Base-by-base conservation (phyloP, 208 protist genomes). In the Balamuthia mandrillaris region DNA sequence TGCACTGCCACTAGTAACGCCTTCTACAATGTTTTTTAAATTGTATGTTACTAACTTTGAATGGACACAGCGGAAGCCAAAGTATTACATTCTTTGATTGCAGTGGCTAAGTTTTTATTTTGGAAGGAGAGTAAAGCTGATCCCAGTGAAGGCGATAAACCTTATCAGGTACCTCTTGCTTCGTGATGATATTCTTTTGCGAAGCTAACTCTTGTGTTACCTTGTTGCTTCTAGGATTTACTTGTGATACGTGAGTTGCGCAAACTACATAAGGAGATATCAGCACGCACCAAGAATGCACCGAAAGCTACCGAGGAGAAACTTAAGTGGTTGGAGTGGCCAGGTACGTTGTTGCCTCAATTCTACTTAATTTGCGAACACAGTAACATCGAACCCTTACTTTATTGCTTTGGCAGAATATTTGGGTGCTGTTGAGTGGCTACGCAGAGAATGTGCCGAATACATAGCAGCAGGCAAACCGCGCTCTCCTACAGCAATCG, bases 281-380 rank as follows among this genome's bases (percentile, higher is more conserved):
- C 72, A 21, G 52, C 33, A 3, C 45, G 72, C 4, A 49, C 49
- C 35, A 81, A 81, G 24, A 60, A 61, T 18, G 72, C 72, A 3
- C 72, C 72, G 14, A 81, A 81, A 24, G 14, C n/a, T 18, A 3
- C 72, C 45, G 61, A 81, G n/a, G 72, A 81, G 29, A 7, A 39
- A 14, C 47, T 49, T 5, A 81, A 81, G 24, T 81, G 72, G 72
- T 16, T 81, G 6, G 52, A 81, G 29, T 81, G 72, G 72, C 72
- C 72, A 12, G 72, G 72, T 81, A 58, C 10, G 5, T 74, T 6
- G 6, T 60, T 37, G 18, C 33, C 14, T 49, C 24, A 41, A 16
- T 33, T 7, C 12, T 27, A 14, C 14, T 33, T 14, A 9, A 21
- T 12, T 14, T 41, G 14, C 18, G 29, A 7, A 47, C 33, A 42